Percentiles rank a stretch among this genome's conserved stretches.
Evolutionary conservation across 2,329 filamentous ascomycete genomes (phyloP).

Genomic region (Cytospora piceae): DNA sequence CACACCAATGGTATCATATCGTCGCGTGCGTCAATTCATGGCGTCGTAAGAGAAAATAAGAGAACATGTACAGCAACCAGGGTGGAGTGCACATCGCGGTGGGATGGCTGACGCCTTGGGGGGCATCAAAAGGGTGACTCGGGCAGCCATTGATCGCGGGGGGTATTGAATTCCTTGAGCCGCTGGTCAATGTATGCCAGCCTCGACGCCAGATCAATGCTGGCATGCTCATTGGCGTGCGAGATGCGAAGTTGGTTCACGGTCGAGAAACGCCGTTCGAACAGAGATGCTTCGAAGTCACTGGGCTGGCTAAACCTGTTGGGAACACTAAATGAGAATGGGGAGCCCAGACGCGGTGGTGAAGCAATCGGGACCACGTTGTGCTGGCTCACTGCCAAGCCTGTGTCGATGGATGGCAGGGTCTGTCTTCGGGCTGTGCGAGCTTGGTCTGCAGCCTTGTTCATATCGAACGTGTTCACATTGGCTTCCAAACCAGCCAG

Average conservation of each 20-base stretch:
- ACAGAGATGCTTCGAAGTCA: conserved; percentile 48
- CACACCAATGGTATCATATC: conserved; percentile 16
- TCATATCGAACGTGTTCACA: conserved; percentile 39
- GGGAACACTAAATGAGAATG: conserved; percentile 66
- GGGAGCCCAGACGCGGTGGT: conserved; percentile 60
- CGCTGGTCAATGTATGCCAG: conserved; percentile 63
- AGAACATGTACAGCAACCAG: conserved; percentile 35
- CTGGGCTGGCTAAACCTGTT: conserved; percentile 55
- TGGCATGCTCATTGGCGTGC: conserved; percentile 40
- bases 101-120: background rate
- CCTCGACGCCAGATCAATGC: conserved; percentile 53
- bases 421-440: conserved; percentile 23
- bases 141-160: conserved; percentile 49
- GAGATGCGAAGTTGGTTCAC: conserved; percentile 52
- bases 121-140: conserved; percentile 53
- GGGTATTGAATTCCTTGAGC: conserved; percentile 57
- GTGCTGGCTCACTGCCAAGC: conserved; percentile 26
- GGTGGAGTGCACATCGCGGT: background rate
- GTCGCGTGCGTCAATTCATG: conserved; percentile 16
- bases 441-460: conserved; percentile 22
- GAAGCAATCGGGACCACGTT: conserved; percentile 40
- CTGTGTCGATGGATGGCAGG: conserved; percentile 23
- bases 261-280: conserved; percentile 60
- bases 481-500: conserved; percentile 30
- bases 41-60: conserved; percentile 26